Conservation (phyloP, 2,329 filamentous ascomycete genomes). For the Phoma sp. region DNA sequence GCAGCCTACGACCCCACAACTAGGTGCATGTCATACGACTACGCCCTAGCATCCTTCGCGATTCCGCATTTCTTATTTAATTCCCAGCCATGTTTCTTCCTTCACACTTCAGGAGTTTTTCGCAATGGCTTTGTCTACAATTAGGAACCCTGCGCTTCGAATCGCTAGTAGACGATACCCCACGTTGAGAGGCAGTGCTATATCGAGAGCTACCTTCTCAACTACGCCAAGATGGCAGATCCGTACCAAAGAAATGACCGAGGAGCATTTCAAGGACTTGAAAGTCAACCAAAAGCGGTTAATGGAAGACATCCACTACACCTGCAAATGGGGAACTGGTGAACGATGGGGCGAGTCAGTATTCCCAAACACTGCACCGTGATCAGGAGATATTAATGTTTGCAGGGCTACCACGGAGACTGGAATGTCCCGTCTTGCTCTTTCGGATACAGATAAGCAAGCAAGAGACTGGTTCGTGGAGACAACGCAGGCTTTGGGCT, state of each 20-base stretch:
- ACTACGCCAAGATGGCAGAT: conserved; percentile 44
- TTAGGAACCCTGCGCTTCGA: conserved; percentile 24
- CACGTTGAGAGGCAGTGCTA: conserved; percentile 18
- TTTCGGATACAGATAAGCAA: conserved; percentile 74
- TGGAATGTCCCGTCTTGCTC: conserved; percentile 77
- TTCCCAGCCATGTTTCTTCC: conserved; percentile 14
- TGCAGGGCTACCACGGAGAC: conserved; percentile 66
- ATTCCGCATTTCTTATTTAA: conserved; percentile 21
- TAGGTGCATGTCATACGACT: conserved; percentile 27
- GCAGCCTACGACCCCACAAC: conserved; percentile 24
- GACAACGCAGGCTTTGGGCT: conserved; percentile 69
- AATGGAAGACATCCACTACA: conserved; percentile 70
- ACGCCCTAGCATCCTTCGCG: conserved; percentile 15
- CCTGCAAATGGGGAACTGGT: conserved; percentile 71
- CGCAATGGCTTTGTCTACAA: conserved; percentile 25
- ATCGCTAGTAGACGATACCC: conserved; percentile 32
- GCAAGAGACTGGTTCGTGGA: conserved; percentile 79
- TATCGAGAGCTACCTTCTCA: conserved; percentile 34
- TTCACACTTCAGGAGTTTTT: conserved; percentile 2
- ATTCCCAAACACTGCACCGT: not conserved
- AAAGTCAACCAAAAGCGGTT: conserved; percentile 67
- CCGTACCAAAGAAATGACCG: conserved; percentile 58
- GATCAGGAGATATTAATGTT: not conserved
- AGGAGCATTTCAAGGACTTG: conserved; percentile 60
- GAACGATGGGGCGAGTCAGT: conserved; percentile 70